These are phyloP conservation scores for Talaromyces islandicus DNA, from an alignment of 2,329 filamentous ascomycete species.

Conservation along the genomic window DNA sequence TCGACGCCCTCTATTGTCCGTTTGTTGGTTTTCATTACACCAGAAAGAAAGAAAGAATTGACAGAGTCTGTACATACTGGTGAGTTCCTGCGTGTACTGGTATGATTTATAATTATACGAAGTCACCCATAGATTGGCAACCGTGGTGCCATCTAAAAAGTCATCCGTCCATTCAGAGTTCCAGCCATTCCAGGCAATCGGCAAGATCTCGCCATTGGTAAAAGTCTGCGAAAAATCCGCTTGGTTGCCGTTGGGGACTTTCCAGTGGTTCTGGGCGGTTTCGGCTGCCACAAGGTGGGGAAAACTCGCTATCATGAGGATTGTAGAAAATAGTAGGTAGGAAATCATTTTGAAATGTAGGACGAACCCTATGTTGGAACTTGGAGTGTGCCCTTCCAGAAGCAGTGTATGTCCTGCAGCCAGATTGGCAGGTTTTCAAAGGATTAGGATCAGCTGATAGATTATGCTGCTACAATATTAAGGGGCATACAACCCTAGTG, in stretches of 20 bases:
- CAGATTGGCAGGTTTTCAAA: neutral
- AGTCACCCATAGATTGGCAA: slow-evolving; percentile 8
- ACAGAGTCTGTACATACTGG: neutral
- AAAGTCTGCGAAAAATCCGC: slow-evolving; percentile 2
- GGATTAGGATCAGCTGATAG: neutral
- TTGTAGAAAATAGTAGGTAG: neutral
- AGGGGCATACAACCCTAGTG: neutral
- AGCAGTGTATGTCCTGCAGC: neutral
- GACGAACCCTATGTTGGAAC: no score
- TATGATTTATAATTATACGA: slow-evolving; percentile 7
- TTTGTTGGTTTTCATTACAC: neutral
- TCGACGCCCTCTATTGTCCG: neutral
- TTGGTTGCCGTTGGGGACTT: neutral
- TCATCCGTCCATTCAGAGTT: neutral
- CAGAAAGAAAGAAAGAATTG: neutral
- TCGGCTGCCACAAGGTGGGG: slow-evolving; percentile 7
- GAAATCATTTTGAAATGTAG: neutral
- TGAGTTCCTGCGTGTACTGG: slow-evolving; percentile 1
- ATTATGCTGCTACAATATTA: neutral
- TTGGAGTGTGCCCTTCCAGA: neutral
- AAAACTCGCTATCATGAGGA: neutral
- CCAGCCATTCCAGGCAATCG: neutral
- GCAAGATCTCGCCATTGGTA: neutral
- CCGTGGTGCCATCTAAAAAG: neutral
- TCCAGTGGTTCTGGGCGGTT: slow-evolving; percentile 15